phyloP scores from a whole-genome alignment of 495 filamentous ascomycete genomes.

The Hypoxylon lienhwacheense region DNA sequence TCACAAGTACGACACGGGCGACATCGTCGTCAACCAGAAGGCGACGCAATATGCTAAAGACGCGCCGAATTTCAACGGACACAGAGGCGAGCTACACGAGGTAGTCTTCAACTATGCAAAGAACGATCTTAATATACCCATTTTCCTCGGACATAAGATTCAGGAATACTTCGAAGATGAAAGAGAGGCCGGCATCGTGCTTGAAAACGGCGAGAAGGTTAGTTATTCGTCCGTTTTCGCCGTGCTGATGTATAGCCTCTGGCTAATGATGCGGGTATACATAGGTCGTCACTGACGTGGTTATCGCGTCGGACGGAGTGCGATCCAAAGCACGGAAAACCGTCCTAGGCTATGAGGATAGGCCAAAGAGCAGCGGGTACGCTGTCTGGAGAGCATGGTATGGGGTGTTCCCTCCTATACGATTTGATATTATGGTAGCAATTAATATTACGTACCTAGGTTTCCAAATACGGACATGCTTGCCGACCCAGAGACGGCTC shows the following conservation, averaged over 20 bases:
- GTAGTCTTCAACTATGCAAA: conserved; percentile 61
- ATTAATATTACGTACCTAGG: conserved; percentile 35
- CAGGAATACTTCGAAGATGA: conserved; percentile 60
- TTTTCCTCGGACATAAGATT: conserved; percentile 56
- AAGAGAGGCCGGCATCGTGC: conserved; percentile 54
- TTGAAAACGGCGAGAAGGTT: conserved; percentile 54
- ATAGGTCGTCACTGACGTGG: conserved; percentile 53
- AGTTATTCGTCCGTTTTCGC: not conserved
- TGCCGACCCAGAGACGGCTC: conserved; percentile 56
- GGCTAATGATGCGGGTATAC: conserved; percentile 5
- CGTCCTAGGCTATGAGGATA: conserved; percentile 62
- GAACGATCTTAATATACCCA: conserved; percentile 57
- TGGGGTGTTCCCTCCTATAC: not conserved
- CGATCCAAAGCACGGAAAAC: conserved; percentile 60
- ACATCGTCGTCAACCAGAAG: conserved; percentile 60
- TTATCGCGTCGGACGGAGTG: conserved; percentile 63
- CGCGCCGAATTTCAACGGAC: conserved; percentile 63
- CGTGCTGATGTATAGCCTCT: not conserved
- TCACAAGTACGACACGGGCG: conserved; percentile 63
- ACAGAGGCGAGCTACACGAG: conserved; percentile 61
- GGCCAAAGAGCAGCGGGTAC: conserved; percentile 61
- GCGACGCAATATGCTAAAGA: conserved; percentile 47
- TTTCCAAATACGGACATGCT: conserved; percentile 64
- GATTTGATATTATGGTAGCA: not conserved
- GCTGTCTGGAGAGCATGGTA: conserved; percentile 64